Evolutionary conservation across 371 early-diverging fungal genomes (phyloP).

Genomic region (Phascolomyces articulosus): DNA sequence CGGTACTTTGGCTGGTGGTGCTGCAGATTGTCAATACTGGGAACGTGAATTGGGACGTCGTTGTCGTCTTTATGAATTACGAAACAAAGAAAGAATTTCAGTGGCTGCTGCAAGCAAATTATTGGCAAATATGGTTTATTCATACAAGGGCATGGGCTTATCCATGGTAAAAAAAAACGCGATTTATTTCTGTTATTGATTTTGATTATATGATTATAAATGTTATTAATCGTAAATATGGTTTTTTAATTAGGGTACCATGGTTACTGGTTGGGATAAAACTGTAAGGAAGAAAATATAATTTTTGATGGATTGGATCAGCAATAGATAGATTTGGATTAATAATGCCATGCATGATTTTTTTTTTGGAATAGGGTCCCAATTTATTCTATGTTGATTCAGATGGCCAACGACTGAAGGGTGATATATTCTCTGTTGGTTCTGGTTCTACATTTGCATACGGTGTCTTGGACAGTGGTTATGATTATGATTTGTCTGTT

Average conservation of each 20-base stretch:
- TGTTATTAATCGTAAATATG: not conserved
- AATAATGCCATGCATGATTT: not conserved
- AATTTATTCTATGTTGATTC: slow-evolving; percentile 98
- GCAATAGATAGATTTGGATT: not conserved
- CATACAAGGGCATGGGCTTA: slow-evolving; percentile 99
- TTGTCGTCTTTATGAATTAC: slow-evolving; percentile 95
- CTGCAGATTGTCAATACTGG: slow-evolving; percentile 99
- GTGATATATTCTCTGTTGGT: slow-evolving; percentile 97
- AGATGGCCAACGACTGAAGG: slow-evolving; percentile 94
- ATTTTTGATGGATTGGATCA: not conserved
- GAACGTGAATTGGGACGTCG: slow-evolving; percentile 98
- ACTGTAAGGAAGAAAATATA: slow-evolving; percentile 47
- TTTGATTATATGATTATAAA: not conserved
- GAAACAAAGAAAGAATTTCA: slow-evolving; percentile 98
- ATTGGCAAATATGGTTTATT: slow-evolving; percentile 95
- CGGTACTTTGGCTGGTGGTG: slow-evolving; percentile 99
- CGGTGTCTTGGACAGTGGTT: slow-evolving; percentile 96
- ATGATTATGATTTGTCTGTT: slow-evolving; percentile 87
- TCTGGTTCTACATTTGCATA: slow-evolving; percentile 98
- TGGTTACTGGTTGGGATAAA: slow-evolving; percentile 99
- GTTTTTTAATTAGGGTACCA: slow-evolving; percentile 81
- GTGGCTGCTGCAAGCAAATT: slow-evolving; percentile 99
- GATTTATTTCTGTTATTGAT: not conserved
- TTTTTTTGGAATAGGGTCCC: slow-evolving; percentile 89
- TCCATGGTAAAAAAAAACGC: slow-evolving; percentile 89